Base-by-base conservation (phyloP, 2,329 filamentous ascomycete genomes). In the Colletotrichum graminicola region DNA sequence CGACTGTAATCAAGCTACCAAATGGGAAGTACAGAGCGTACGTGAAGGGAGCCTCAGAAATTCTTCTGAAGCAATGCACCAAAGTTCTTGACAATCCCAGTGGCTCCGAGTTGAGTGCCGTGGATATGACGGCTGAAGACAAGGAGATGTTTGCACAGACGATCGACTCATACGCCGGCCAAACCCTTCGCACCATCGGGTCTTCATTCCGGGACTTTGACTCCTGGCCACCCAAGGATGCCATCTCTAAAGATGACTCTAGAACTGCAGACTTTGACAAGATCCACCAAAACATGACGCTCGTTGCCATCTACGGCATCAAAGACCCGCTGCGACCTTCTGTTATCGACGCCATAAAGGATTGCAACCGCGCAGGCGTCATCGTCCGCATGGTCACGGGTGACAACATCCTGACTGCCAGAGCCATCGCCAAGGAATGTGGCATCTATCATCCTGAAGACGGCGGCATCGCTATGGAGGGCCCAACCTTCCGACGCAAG, bases 291-390 rank as follows among this genome's bases (percentile, higher is more conserved):
- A 75, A 76, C 52, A 74, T 84, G 55, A 80, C 82, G 16, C 84
- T 84, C 71, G 76, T 85, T 52, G 82, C 82, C 21, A 79, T 84
- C 12, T 83, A 94, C 73, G 91, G 90, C 75, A 92, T 93, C 47
- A 89, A 91, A 66, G 90, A 93, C 76, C 90, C 90, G n/a, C 81
- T 93, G 3, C 87, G 91, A 55, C 82, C 84, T 0, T 89, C 89
- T 64, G 91, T 92, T 1, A 83, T 86, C 1, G 84, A 91, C 52
- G 89, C 91, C 1, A 90, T 93, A 5, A 82, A 83, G 61, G 85
- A 88, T 66, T 92, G 89, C 62, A 88, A 90, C 72, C 84, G 86
- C 8, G 90, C 91, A 11, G 90, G 90, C 62, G 90, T 93, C 11
- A 88, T 88, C 54, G 89, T 92, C 5, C 88, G 90, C 72, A 92